These are phyloP conservation scores for Alternaria triticina DNA, from an alignment of 2,329 filamentous ascomycete genomes.

Conservation along the genomic window DNA sequence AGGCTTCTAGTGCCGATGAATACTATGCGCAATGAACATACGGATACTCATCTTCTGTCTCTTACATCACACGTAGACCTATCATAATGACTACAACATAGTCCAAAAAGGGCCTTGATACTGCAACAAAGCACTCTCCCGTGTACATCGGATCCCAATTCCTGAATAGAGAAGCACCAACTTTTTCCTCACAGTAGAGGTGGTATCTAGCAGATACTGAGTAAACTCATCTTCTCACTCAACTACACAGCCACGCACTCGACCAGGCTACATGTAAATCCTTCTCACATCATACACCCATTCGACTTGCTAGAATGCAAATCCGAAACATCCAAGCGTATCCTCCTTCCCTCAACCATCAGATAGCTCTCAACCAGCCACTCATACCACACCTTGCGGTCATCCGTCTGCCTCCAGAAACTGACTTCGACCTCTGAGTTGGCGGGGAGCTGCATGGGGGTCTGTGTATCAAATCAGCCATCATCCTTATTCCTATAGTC, in stretches of 20 bases:
- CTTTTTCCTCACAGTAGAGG: not conserved
- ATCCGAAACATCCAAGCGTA: conserved; percentile 65
- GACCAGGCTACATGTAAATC: not conserved
- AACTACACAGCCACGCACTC: not conserved
- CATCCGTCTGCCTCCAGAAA: conserved; percentile 96
- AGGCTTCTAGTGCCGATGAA: not conserved
- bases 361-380: conserved; percentile 90
- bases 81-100: not conserved
- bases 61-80: not conserved
- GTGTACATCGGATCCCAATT: not conserved
- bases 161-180: not conserved
- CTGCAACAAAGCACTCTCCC: not conserved
- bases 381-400: conserved; percentile 97
- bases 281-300: conserved; percentile 51
- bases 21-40: not conserved
- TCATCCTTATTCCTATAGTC: no score
- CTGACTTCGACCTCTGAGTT: conserved; percentile 85
- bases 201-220: not conserved
- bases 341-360: conserved; percentile 65
- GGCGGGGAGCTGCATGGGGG: conserved; percentile 83
- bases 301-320: conserved; percentile 48
- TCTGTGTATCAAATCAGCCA: conserved; percentile 58
- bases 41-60: not conserved
- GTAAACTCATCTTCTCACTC: no score
- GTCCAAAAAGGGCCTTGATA: not conserved